Evolutionary conservation across 225 moss, liverwort and hornwort genomes (phyloP), one percentile per base, ranked within the genome.

Genomic region (Bryoerythrophyllum caledonicum): DNA sequence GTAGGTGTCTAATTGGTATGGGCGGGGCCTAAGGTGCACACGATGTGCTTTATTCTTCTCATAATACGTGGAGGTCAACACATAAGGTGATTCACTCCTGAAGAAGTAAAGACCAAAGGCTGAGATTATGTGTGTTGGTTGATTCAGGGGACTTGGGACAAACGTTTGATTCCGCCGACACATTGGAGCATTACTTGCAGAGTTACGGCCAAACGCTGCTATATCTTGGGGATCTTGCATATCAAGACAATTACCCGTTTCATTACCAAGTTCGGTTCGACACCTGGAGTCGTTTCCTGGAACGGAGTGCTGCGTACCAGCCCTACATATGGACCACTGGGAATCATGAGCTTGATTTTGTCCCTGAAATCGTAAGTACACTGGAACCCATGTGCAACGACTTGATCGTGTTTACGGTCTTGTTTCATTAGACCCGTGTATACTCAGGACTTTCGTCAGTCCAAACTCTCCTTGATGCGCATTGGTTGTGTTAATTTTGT

Each of bases 131-230:
- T 11, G 28, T 59, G 68, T 27, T n/a, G 59, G 44, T 37, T 5
- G n/a, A n/a, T n/a, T n/a, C 85, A 97, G 97, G 97, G 66, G 97
- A 99, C 40, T 80, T 99, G 80, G 97, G 95, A 26, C 95, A 99
- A 74, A 95, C 97, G 0, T 88, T 25, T 24, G 90, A 99, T 71
- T 99, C 97, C 0, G 72, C 82, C 19, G 23, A 43, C 49, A 91
- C 91, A 34, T 79, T 99, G 83, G 84, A 93, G 19, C 97, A 99
- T 66, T 99, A 99, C 73, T 17, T 87, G 75, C 86, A 88, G 58
- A 90, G 91, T 70, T 82, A 73, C 52, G 97, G 93, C 14, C 86
- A 93, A 74, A 37, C 87, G 3, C 13, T 94, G 7, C 65, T 99
- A 2, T 76, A n/a, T 19, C 2, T 76, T 95, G 6, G 97, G 94